Evolutionary conservation across 73 alveolate species (phyloP).

Genomic region (Tetrahymena thermophila): DNA sequence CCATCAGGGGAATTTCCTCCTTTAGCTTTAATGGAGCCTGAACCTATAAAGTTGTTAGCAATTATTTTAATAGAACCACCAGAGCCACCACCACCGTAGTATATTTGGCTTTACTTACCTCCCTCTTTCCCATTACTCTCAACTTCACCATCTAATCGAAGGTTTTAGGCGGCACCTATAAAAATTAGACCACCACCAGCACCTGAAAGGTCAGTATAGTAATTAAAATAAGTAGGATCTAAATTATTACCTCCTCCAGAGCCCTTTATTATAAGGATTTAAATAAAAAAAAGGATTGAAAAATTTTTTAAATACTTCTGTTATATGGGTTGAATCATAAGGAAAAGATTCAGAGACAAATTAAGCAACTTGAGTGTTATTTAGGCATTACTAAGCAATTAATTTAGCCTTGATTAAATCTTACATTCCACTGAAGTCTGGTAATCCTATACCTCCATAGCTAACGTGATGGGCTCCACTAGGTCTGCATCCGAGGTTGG

Average conservation of each 20-base stretch:
- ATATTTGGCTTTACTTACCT: background rate
- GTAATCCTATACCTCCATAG: background rate
- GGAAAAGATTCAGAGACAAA: background rate
- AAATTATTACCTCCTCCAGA: background rate
- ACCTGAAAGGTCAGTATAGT: background rate
- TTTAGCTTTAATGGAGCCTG: slow-evolving; percentile 1
- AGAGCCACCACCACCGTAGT: slow-evolving; percentile 31
- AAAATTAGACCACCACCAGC: slow-evolving; percentile 33
- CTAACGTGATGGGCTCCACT: background rate
- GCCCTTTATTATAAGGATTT: background rate
- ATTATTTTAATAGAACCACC: slow-evolving; percentile 19
- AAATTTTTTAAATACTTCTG: background rate
- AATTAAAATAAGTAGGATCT: background rate
- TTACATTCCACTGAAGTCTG: background rate
- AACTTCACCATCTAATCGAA: background rate
- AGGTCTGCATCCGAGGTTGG: background rate
- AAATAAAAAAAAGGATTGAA: background rate
- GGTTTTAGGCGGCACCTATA: background rate
- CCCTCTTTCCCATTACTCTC: slow-evolving; percentile 16
- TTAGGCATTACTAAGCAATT: background rate
- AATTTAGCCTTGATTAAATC: background rate
- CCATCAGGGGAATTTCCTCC: slow-evolving; percentile 19
- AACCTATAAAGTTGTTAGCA: background rate
- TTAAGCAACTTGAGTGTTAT: background rate
- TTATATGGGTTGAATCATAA: background rate